Base-by-base conservation (phyloP, 495 filamentous ascomycete species). In the Pyrenopolyporus hunteri region DNA sequence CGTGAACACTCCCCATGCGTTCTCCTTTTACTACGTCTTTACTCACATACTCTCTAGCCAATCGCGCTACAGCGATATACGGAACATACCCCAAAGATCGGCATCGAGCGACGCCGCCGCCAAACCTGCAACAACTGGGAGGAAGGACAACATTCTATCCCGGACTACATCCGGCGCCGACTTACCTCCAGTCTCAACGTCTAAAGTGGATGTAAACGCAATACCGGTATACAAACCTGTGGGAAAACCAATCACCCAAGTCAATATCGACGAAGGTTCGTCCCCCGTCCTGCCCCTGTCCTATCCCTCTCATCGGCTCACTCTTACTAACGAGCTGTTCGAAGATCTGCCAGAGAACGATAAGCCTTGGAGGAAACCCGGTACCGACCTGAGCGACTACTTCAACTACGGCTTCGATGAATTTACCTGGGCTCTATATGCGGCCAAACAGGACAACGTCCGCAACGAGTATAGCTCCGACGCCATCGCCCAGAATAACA, bases 371-470 rank as follows among this genome's bases (percentile, higher is more conserved):
- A 87, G 94, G 22, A 87, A 92, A 56, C 94, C 94, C 6, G 94
- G 94, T n/a, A 89, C 93, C 37, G 94, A 98, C 72, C 83, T 96
- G 35, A 92, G 88, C 20, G 94, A 98, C 73, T 98, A 94, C 74
- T 98, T 98, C 83, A 98, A 98, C 77, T 98, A 98, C 78, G 95
- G 95, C 29, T 98, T 98, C 61, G 94, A 98, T 76, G 94, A 98
- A 74, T 98, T 98, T 72, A 97, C 95, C 11, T 98, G 94, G 94
- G 89, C 93, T 22, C 85, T 90, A 56, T 98, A 98, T 74, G 93
- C 93, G 23, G 74, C 92, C 57, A 95, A 95, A 67, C 95, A 98
- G 69, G 86, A 91, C 51, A 80, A 82, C 3, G 76, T 96, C 53
- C 82, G 89, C 13, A 85, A 84, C 50, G 89, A 91, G 57, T 87